These are phyloP conservation scores for Annona squamosa DNA, from an alignment of 164 flowering plant genomes.

Conservation along the genomic window DNA sequence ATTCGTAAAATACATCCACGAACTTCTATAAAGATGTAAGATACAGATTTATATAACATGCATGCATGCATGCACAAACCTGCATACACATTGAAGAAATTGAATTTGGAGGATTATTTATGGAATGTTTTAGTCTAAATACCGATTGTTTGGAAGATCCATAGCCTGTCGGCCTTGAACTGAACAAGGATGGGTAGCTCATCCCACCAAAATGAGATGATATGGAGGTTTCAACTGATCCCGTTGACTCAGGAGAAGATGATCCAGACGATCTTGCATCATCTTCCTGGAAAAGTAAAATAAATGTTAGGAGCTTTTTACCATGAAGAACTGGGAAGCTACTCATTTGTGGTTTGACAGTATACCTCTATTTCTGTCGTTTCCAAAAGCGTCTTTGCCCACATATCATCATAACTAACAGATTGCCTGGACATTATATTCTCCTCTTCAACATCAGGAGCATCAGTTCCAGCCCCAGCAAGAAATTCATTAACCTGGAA, in stretches of 20 bases:
- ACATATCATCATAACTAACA: slow-evolving; percentile 94
- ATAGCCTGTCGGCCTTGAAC: slow-evolving; percentile 62
- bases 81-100: neutral
- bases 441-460: slow-evolving; percentile 98
- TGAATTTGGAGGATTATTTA: neutral
- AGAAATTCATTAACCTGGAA: slow-evolving; percentile 90
- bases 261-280: slow-evolving; percentile 90
- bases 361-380: slow-evolving; percentile 73
- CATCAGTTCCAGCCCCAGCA: slow-evolving; percentile 98
- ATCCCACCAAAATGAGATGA: slow-evolving; percentile 98
- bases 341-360: neutral
- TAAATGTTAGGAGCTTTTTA: neutral
- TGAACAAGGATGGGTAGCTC: slow-evolving; percentile 93
- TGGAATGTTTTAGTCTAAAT: slow-evolving; percentile 3
- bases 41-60: too few relatives aligned
- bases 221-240: slow-evolving; percentile 95
- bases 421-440: slow-evolving; percentile 72
- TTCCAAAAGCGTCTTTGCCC: slow-evolving; percentile 97
- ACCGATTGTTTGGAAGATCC: slow-evolving; percentile 61
- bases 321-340: neutral
- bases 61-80: too few relatives aligned
- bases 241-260: slow-evolving; percentile 89
- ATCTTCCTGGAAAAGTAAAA: slow-evolving; percentile 56
- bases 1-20: too few relatives aligned
- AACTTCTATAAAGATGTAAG: too few relatives aligned